Evolutionary conservation across 306 rosid genomes (phyloP).

Genomic region (Ziziphus jujuba): DNA sequence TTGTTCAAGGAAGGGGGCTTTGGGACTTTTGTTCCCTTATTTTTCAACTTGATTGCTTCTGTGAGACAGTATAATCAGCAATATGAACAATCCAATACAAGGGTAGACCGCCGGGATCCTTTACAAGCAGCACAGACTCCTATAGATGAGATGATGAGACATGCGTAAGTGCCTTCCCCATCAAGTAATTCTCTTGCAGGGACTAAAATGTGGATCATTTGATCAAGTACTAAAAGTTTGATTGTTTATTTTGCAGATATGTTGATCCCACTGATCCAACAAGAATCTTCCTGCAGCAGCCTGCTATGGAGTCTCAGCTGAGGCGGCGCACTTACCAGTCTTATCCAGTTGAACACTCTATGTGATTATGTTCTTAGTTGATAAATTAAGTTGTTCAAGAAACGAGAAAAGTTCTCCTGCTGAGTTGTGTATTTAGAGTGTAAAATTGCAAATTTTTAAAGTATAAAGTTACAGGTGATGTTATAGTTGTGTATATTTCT

Average conservation of each 20-base stretch:
- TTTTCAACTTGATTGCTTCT: slow-evolving; percentile 82
- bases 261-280: slow-evolving; percentile 99
- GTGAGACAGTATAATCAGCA: slow-evolving; percentile 79
- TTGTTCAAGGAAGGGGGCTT: slow-evolving; percentile 98
- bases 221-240: not conserved
- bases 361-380: slow-evolving; percentile 21
- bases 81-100: slow-evolving; percentile 38
- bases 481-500: too few relatives aligned
- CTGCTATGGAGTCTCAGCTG: slow-evolving; percentile 71
- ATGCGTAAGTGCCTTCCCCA: slow-evolving; percentile 64
- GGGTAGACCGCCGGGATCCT: slow-evolving; percentile 63
- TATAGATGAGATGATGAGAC: slow-evolving; percentile 97
- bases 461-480: too few relatives aligned
- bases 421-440: not conserved
- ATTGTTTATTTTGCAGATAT: slow-evolving; percentile 58
- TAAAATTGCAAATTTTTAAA: too few relatives aligned
- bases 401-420: not conserved
- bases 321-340: slow-evolving; percentile 91
- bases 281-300: slow-evolving; percentile 92
- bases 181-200: not conserved
- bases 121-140: slow-evolving; percentile 94
- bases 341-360: slow-evolving; percentile 47
- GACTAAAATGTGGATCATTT: slow-evolving; percentile 1
- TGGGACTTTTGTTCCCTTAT: slow-evolving; percentile 93
- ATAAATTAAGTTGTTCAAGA: slow-evolving; percentile 13